A percentile compares a stretch with the other conserved stretches of the same genome.
Conservation (phyloP, 495 filamentous ascomycete genomes). For the Penicillium steckii region DNA sequence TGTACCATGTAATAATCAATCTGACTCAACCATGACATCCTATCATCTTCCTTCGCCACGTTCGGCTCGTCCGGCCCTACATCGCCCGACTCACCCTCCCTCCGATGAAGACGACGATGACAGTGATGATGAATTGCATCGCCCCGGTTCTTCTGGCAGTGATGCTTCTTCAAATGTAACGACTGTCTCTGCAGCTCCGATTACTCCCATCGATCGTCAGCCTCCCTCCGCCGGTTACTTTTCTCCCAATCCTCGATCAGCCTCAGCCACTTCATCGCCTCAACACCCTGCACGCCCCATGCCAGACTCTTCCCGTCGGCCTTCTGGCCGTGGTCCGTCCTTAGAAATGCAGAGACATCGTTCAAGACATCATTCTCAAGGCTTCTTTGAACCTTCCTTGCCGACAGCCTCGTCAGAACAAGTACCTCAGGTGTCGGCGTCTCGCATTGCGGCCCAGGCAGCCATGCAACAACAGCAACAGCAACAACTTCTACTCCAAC, state of each 20-base stretch:
- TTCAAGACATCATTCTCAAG: slow-evolving; percentile 71
- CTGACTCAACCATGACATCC: slow-evolving; percentile 1
- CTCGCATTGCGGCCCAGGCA: slow-evolving; percentile 87
- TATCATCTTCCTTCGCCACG: slow-evolving; percentile 26
- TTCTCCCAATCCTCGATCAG: slow-evolving; percentile 37
- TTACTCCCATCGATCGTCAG: slow-evolving; percentile 25
- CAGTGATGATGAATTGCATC: slow-evolving; percentile 37
- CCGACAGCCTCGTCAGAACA: slow-evolving; percentile 62
- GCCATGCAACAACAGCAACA: slow-evolving; percentile 69
- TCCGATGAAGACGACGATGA: slow-evolving; percentile 28
- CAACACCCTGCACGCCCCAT: slow-evolving; percentile 36
- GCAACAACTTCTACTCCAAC: slow-evolving; percentile 55
- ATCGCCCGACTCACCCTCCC: slow-evolving; percentile 15
- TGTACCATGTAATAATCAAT: not conserved
- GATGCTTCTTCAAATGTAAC: slow-evolving; percentile 55
- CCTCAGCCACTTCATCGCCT: slow-evolving; percentile 26
- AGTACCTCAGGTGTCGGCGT: slow-evolving; percentile 62
- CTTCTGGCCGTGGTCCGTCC: slow-evolving; percentile 40
- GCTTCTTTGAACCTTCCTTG: slow-evolving; percentile 84
- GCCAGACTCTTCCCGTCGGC: slow-evolving; percentile 41
- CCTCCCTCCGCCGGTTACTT: slow-evolving; percentile 28
- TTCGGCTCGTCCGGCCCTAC: slow-evolving; percentile 32
- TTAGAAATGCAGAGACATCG: slow-evolving; percentile 42
- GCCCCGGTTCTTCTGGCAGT: slow-evolving; percentile 50
- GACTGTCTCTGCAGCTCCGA: slow-evolving; percentile 36